Conservation (phyloP, 2,329 filamentous ascomycete species). For the Microdochium bolleyi region DNA sequence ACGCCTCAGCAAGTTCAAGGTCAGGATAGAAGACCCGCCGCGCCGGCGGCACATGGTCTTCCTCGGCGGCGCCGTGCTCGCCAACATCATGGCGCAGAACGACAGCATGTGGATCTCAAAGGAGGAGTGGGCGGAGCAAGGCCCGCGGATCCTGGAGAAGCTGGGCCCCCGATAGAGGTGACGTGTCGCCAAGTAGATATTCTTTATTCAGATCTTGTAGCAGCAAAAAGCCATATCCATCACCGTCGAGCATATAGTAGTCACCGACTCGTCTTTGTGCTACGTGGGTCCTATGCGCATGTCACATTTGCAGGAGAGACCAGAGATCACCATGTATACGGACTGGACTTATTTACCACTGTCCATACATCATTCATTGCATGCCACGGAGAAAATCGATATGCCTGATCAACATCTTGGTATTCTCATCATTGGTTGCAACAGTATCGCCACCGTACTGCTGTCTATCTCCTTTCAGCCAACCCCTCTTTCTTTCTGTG, state of each 20-base stretch:
- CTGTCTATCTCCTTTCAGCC: no score
- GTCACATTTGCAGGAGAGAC: no score
- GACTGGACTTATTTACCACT: no score
- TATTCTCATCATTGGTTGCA: no score
- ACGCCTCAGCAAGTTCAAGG: slow-evolving; percentile 96
- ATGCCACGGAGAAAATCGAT: no score
- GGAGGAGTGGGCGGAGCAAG: slow-evolving; percentile 94
- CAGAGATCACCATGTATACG: no score
- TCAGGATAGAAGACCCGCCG: slow-evolving; percentile 95
- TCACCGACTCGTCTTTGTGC: no score
- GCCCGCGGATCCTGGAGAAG: slow-evolving; percentile 78
- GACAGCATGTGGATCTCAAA: slow-evolving; percentile 99
- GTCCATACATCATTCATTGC: no score
- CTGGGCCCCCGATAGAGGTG: slow-evolving; percentile 53
- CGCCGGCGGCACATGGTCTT: slow-evolving; percentile 99
- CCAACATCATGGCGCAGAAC: slow-evolving; percentile 99
- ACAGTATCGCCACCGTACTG: no score
- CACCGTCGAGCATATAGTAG: background rate
- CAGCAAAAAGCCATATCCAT: background rate
- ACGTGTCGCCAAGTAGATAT: background rate
- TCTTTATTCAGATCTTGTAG: background rate
- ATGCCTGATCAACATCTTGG: no score
- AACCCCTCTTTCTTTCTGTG: no score
- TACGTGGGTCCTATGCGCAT: no score
- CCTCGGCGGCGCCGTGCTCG: slow-evolving; percentile 88